Evolutionary conservation across 2,329 filamentous ascomycete species (phyloP), one percentile per base, ranked within the genome.

Genomic region (Aureobasidium sp.): DNA sequence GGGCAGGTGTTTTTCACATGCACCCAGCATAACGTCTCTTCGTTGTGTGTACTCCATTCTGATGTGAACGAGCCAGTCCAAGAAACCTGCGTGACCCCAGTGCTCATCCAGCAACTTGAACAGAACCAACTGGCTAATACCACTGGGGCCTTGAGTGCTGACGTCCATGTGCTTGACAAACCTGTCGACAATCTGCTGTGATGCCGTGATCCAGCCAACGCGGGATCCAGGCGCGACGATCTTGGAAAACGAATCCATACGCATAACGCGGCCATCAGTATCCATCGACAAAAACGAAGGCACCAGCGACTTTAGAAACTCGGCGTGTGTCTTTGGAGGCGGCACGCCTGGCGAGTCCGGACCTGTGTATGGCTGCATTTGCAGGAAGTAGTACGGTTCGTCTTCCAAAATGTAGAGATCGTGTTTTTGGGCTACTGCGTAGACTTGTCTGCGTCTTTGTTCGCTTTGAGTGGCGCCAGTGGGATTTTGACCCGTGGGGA

Each of bases 201-300:
- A 89, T 0, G 86, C 93, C 0, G 93, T 96, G 63, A 97, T 82
- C 93, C 94, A 99, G 45, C 92, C 92, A 44, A 88, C 76, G 48
- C 92, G 85, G 15, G 88, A 86, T 9, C 92, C 92, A 0, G 93
- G 92, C 0, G 91, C 82, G 35, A 96, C 81, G 1, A 96, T 90
- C 77, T 97, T 97, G 69, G 90, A 95, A 76, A 97, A 95, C 0
- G 91, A 96, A 72, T 97, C 92, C 75, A 97, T 82, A 39, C 92
- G 88, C 77, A 96, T 81, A 39, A 97, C 92, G 64, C 92, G 88
- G 8, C 92, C 93, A 72, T 96, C 91, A 0, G 84, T 80, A 71
- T 97, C 92, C 68, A 97, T 81, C 74, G 85, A 89, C 35, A 96
- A 80, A 61, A 88, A 85, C 2, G 88, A 88, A 0, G 91, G 91